These are phyloP conservation scores for Sesbania bispinosa DNA, from an alignment of 306 rosid species.

Conservation along the genomic window DNA sequence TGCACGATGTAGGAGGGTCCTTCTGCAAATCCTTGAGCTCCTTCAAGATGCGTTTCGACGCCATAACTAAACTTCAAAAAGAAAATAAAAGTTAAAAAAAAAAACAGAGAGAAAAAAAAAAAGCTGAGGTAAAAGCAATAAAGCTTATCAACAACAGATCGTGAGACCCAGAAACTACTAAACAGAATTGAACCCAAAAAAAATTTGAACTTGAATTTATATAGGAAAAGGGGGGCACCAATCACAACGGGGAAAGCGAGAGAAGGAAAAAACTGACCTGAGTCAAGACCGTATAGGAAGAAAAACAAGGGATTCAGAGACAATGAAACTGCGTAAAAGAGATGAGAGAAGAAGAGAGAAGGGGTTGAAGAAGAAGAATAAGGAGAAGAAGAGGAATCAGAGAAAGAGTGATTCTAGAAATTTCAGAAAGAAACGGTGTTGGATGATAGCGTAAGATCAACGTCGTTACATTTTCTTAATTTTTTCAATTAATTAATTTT, in stretches of 20 bases:
- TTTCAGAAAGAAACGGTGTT: background rate
- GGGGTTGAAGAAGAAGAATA: conserved; percentile 7
- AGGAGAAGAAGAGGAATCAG: background rate
- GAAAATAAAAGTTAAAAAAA: background rate
- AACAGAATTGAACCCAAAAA: background rate
- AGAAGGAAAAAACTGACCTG: conserved; percentile 4
- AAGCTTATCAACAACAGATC: conserved; percentile 29
- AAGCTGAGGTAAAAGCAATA: background rate
- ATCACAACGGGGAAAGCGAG: background rate
- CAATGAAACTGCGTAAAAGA: background rate
- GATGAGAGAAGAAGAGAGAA: background rate
- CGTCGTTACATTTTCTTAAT: background rate
- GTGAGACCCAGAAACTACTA: background rate
- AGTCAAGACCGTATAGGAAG: background rate
- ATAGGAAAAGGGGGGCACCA: background rate
- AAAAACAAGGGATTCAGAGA: background rate
- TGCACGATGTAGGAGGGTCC: conserved; percentile 87
- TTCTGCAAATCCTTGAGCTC: conserved; percentile 94
- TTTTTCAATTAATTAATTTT: background rate
- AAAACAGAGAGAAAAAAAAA: background rate
- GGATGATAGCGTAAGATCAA: conserved; percentile 28
- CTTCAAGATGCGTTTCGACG: conserved; percentile 83
- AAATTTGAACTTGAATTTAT: background rate
- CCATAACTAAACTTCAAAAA: conserved; percentile 37
- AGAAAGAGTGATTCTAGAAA: conserved; percentile 13